Conservation (phyloP, 2,329 filamentous ascomycete genomes). For the Gliomastix tumulicola region DNA sequence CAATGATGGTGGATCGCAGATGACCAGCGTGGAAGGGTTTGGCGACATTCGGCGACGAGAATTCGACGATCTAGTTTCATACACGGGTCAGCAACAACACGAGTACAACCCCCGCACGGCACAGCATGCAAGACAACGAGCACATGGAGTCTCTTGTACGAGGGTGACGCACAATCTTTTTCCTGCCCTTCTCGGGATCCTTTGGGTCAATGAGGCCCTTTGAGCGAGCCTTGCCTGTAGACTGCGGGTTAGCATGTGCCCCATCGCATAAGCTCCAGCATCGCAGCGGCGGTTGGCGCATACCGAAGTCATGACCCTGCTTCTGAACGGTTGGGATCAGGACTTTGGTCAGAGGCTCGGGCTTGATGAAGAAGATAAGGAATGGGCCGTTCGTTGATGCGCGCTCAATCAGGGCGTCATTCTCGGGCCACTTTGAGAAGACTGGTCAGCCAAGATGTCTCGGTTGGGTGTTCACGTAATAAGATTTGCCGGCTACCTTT, state of each 20-base stretch:
- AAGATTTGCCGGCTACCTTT: constrained; percentile 37
- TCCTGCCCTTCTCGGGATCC: constrained; percentile 53
- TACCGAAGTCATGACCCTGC: constrained; percentile 43
- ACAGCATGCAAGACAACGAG: no score
- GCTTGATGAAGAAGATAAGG: constrained; percentile 74
- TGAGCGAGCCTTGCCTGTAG: constrained; percentile 50
- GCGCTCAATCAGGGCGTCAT: constrained; percentile 65
- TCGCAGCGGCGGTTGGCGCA: no score
- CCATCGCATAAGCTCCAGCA: no score
- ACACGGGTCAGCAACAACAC: no score
- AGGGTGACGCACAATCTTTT: constrained; percentile 44
- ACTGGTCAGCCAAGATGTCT: constrained; percentile 6
- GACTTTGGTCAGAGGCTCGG: constrained; percentile 55
- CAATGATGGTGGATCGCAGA: constrained; percentile 72
- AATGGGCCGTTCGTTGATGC: constrained; percentile 62
- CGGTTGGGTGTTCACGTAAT: background rate
- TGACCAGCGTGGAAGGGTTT: constrained; percentile 80
- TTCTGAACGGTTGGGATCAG: constrained; percentile 65
- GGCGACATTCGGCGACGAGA: constrained; percentile 80
- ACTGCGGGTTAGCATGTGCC: no score
- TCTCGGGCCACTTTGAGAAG: constrained; percentile 57
- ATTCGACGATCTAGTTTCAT: constrained; percentile 59
- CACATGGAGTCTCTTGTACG: no score
- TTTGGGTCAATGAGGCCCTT: constrained; percentile 54
- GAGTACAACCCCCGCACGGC: no score